Evolutionary conservation across 345 rosid species (phyloP), one percentile per base, ranked within the genome.

Genomic region (Sapria himalayana): DNA sequence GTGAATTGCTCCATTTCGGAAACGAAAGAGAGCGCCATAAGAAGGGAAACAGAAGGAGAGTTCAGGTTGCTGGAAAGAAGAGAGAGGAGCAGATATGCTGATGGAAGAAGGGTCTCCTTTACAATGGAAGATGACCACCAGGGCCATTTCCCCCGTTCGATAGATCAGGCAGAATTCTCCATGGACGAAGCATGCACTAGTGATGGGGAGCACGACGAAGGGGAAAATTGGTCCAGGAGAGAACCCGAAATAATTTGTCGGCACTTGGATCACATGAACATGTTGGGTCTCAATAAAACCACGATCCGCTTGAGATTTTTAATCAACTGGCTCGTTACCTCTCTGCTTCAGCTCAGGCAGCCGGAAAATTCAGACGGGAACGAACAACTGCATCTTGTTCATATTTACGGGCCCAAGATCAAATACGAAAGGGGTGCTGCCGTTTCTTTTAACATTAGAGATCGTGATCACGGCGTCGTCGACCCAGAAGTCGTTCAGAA

Each of bases 1-100:
- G 59, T 57, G 32, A 74, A 77, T 61, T 82, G 84, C 33, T 64
- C 62, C 5, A 56, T 52, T 41, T 62, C 72, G 43, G 76, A 56
- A 46, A 64, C 66, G 25, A 89, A 79, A 62, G 95, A 89, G 50
- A 84, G 93, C 64, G 99, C 99, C 9, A 89, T 89, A 58, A 74
- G 86, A 62, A 74, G 99, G 59, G 99, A 89, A 66, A 89, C 99
- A 0, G 99, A 89, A 72, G 99, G 95, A n/a, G 93, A 80, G 33
- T 89, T 89, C 58, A 64, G 99, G 65, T 59, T 89, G 64, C 41
- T 89, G 67, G 92, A 93, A 44, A 65, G 92, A 52, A 77, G 93
- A 52, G 85, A 78, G 52, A 76, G 76, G 61, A 73, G 53, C 45
- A 71, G 71, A 53, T 76, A 54, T 51, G 59, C 50, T 29, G 93